Percentiles rank a stretch among this genome's conserved stretches.
Evolutionary conservation across 2,329 filamentous ascomycete genomes (phyloP).

Genomic region (Cytospora piceae): DNA sequence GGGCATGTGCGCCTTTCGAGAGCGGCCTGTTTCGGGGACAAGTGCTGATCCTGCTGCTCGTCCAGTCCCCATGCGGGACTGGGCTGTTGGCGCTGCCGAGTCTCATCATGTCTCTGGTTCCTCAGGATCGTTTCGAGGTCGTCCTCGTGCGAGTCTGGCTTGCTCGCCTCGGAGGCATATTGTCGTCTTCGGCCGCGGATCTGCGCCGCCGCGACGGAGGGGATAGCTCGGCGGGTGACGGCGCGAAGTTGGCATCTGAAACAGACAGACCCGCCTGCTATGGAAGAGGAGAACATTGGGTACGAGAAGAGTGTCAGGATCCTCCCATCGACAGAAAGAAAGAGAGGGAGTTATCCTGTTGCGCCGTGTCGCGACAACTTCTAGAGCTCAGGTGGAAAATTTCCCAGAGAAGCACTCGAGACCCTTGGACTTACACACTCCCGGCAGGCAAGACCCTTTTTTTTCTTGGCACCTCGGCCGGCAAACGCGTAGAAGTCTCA

Average conservation of each 20-base stretch:
- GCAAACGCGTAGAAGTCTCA: slow-evolving; percentile 8
- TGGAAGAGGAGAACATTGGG: slow-evolving; percentile 42
- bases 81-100: neutral
- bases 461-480: neutral
- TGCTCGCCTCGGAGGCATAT: slow-evolving; percentile 26
- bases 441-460: slow-evolving; percentile 18
- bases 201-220: slow-evolving; percentile 25
- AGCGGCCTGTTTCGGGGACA: neutral
- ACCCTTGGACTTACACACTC: slow-evolving; percentile 16
- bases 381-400: neutral
- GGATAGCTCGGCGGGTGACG: slow-evolving; percentile 34
- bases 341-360: slow-evolving; percentile 6
- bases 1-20: slow-evolving; percentile 1
- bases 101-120: neutral
- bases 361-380: slow-evolving; percentile 16
- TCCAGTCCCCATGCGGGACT: neutral
- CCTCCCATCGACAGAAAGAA: neutral
- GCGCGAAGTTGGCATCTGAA: slow-evolving; percentile 45
- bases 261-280: slow-evolving; percentile 43
- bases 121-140: neutral
- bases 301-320: neutral
- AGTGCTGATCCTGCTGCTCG: neutral
- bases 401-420: slow-evolving; percentile 6
- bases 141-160: neutral
- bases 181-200: slow-evolving; percentile 21